Percentiles rank a stretch among this genome's conserved stretches.
Evolutionary conservation across 1,284 basidiomycete genomes (phyloP).

Genomic region (Cutaneotrichosporon spelunceum): DNA sequence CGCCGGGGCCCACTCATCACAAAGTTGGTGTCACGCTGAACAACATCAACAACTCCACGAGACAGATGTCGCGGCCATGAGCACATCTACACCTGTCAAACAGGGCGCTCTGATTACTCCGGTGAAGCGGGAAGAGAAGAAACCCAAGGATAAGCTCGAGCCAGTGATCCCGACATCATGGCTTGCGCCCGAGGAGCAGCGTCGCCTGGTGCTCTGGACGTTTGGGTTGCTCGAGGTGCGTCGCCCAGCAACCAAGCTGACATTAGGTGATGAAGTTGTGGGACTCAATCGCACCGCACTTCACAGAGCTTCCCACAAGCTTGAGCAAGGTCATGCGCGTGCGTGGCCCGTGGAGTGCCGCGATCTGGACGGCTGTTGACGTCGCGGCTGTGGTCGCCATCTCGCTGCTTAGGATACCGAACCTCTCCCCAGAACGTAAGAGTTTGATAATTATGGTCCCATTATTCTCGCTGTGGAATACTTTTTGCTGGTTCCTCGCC

Average conservation of each 20-base stretch:
- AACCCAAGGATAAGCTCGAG: constrained; percentile 23
- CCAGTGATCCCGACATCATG: constrained; percentile 45
- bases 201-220: constrained; percentile 36
- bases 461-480: constrained; percentile 29
- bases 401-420: constrained; percentile 39
- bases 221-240: constrained; percentile 45
- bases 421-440: constrained; percentile 32
- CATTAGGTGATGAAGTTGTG: constrained; percentile 44
- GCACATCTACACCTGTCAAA: not conserved
- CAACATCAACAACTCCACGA: constrained; percentile 4
- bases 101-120: not conserved
- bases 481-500: constrained; percentile 39
- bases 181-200: constrained; percentile 44
- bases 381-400: constrained; percentile 26
- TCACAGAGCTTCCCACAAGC: constrained; percentile 36
- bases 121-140: constrained; percentile 11
- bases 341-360: constrained; percentile 30
- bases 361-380: constrained; percentile 36
- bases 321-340: constrained; percentile 32
- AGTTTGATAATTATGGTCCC: constrained; percentile 26
- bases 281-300: constrained; percentile 43
- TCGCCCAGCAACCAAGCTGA: not conserved
- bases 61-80: constrained; percentile 8
- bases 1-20: constrained; percentile 10
- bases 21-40: not conserved